Conservation (phyloP, 2,329 filamentous ascomycete species). For the Chaetomium olivaceum region DNA sequence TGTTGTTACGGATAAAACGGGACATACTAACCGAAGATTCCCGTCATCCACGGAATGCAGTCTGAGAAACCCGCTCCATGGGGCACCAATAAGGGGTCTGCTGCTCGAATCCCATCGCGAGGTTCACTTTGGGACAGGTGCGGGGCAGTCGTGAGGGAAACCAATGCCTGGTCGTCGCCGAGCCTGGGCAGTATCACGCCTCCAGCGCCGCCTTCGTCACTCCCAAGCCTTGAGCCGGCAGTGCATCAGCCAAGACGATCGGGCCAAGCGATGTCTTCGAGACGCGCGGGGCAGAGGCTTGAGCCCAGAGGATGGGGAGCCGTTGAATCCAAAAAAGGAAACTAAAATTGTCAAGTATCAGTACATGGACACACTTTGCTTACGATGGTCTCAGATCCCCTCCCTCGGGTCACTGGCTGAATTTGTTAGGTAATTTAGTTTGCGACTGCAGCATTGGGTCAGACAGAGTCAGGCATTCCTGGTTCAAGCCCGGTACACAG, state of each 20-base stretch:
- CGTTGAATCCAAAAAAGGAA: background rate
- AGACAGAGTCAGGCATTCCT: background rate
- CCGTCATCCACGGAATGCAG: background rate
- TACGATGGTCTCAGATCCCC: conserved; percentile 1
- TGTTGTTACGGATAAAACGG: background rate
- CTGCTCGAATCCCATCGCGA: background rate
- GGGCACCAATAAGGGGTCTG: background rate
- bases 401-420: background rate
- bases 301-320: conserved; percentile 3
- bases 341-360: background rate
- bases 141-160: conserved; percentile 7
- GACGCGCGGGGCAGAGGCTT: background rate
- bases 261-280: background rate
- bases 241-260: conserved; percentile 22
- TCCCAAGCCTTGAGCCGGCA: conserved; percentile 19
- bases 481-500: conserved; percentile 1
- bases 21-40: background rate
- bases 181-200: conserved; percentile 11
- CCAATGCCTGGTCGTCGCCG: conserved; percentile 12
- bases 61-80: background rate
- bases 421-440: background rate
- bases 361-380: background rate
- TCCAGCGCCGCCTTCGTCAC: conserved; percentile 26
- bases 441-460: background rate
- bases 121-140: conserved; percentile 1